Evolutionary conservation across 345 rosid genomes (phyloP).

Genomic region (Gossypium rotundifolium): DNA sequence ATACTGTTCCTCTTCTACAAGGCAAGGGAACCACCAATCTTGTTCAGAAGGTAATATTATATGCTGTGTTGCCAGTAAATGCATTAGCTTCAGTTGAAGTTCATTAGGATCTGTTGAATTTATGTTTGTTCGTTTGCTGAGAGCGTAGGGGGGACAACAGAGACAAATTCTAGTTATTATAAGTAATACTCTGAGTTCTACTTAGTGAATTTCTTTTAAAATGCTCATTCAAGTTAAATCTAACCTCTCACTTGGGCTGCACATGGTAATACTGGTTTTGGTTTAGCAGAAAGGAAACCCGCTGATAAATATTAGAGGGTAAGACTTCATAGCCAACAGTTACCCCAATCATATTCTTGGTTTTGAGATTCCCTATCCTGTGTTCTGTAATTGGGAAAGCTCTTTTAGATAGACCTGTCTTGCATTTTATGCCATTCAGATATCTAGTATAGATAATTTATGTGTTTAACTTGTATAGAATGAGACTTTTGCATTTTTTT

Average conservation of each 20-base stretch:
- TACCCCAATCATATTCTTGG: neutral
- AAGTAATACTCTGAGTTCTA: neutral
- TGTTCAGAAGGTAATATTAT: conserved; percentile 63
- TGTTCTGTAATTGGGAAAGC: neutral
- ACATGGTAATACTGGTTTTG: neutral
- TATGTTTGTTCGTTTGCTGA: neutral
- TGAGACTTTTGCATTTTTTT: neutral
- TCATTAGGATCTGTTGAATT: neutral
- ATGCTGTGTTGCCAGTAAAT: neutral
- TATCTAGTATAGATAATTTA: neutral
- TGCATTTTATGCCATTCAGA: neutral
- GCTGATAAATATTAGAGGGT: neutral
- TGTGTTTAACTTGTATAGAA: neutral
- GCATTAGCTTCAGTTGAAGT: neutral
- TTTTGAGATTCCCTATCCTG: neutral
- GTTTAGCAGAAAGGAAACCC: neutral
- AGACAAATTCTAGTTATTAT: neutral
- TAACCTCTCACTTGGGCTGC: neutral
- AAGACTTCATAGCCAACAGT: neutral
- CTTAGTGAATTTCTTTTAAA: neutral
- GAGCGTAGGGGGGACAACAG: neutral
- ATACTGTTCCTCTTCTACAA: conserved; percentile 44
- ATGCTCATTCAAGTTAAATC: neutral
- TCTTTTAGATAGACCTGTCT: neutral
- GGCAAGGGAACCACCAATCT: conserved; percentile 70